phyloP scores from a whole-genome alignment of 2,329 filamentous ascomycete genomes.

The Phoma sp. region DNA sequence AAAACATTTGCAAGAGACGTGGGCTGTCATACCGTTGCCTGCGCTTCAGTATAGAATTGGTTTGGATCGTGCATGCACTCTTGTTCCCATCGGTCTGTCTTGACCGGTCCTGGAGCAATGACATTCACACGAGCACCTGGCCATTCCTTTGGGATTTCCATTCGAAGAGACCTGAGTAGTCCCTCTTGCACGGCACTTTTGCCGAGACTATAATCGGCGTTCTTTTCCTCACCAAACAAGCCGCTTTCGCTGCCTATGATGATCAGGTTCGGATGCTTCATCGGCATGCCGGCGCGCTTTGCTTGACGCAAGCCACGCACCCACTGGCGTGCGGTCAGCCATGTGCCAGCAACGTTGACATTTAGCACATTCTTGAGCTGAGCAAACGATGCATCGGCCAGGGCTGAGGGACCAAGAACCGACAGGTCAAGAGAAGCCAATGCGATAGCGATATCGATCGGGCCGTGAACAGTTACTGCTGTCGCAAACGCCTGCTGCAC shows the following conservation, averaged over 20 bases:
- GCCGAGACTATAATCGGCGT: conserved; percentile 53
- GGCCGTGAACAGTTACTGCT: conserved; percentile 44
- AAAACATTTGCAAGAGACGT: background rate
- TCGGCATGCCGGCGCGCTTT: conserved; percentile 17
- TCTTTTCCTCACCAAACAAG: conserved; percentile 51
- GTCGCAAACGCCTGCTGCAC: conserved; percentile 44
- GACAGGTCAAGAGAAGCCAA: conserved; percentile 54
- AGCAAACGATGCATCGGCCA: conserved; percentile 50
- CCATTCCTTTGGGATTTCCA: conserved; percentile 49
- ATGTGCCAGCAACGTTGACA: conserved; percentile 50
- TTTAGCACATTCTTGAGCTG: conserved; percentile 51
- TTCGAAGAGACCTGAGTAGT: conserved; percentile 50
- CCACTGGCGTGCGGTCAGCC: conserved; percentile 52
- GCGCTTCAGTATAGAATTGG: conserved; percentile 50
- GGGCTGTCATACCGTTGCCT: conserved; percentile 48
- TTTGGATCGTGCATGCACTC: conserved; percentile 49
- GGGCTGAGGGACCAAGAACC: conserved; percentile 45
- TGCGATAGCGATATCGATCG: conserved; percentile 51
- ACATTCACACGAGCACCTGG: conserved; percentile 53
- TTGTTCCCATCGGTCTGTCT: conserved; percentile 51
- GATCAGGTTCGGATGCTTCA: conserved; percentile 48
- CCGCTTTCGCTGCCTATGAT: conserved; percentile 56
- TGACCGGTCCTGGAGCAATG: conserved; percentile 55
- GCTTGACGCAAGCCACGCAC: conserved; percentile 45
- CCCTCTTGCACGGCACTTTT: conserved; percentile 56